phyloP scores from a whole-genome alignment of 1,284 basidiomycete species.

The Puccinia triticina region DNA sequence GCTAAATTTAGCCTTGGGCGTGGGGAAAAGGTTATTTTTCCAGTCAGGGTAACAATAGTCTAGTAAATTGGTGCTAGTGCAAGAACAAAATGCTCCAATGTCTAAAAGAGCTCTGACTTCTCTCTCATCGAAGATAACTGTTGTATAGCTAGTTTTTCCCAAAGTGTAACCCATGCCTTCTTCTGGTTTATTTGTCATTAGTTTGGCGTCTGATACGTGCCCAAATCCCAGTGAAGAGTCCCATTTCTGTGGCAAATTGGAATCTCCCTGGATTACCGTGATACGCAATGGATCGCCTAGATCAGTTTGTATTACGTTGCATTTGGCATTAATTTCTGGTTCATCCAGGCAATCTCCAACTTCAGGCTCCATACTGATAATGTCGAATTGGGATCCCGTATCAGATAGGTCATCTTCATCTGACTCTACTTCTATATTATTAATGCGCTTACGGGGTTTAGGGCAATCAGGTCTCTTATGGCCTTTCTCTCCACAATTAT shows the following conservation, averaged over 20 bases:
- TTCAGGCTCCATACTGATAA: too few relatives aligned
- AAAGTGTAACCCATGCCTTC: background rate
- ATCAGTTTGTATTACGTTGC: background rate
- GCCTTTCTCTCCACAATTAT: too few relatives aligned
- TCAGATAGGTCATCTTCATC: too few relatives aligned
- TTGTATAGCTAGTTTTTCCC: background rate
- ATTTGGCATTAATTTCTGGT: background rate
- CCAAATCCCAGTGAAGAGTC: background rate
- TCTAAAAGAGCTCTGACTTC: background rate
- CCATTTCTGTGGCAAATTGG: background rate
- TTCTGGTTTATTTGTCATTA: background rate
- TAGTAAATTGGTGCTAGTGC: background rate
- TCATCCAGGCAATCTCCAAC: too few relatives aligned
- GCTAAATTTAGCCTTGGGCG: slow-evolving; percentile 3
- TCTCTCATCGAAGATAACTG: background rate
- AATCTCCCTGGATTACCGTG: background rate
- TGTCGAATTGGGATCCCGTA: background rate
- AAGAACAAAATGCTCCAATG: background rate
- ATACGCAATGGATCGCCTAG: background rate
- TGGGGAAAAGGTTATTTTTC: background rate
- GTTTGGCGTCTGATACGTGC: background rate
- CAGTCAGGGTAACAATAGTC: background rate
- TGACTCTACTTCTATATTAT: too few relatives aligned
- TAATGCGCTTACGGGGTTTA: too few relatives aligned
- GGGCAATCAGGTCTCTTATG: too few relatives aligned